Conservation (phyloP, 2,329 filamentous ascomycete species). For the Ramularia endophylla region DNA sequence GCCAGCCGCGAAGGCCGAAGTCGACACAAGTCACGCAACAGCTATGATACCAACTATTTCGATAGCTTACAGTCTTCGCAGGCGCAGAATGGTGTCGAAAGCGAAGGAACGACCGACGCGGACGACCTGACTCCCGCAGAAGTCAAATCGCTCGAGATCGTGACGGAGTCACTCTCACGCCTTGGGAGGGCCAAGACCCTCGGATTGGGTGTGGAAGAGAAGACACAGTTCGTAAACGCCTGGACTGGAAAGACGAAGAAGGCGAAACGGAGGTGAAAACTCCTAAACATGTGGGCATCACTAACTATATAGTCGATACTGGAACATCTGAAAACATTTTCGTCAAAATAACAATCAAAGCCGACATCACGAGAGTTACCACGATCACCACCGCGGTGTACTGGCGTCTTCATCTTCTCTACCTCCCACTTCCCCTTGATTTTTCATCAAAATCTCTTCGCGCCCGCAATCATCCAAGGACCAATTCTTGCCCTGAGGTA, state of each 20-base stretch:
- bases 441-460: neutral
- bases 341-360: no score
- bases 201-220: slow-evolving; percentile 75
- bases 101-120: slow-evolving; percentile 17
- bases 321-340: neutral
- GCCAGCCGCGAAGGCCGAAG: slow-evolving; percentile 19
- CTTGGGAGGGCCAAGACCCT: slow-evolving; percentile 85
- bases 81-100: slow-evolving; percentile 20
- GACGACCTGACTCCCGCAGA: slow-evolving; percentile 49
- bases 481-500: neutral
- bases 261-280: slow-evolving; percentile 6
- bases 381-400: no score
- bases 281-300: neutral
- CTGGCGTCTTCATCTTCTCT: neutral
- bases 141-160: slow-evolving; percentile 64
- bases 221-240: slow-evolving; percentile 71
- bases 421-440: no score
- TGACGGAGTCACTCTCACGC: slow-evolving; percentile 81
- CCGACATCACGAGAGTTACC: no score
- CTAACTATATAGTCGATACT: neutral
- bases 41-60: slow-evolving; percentile 42
- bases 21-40: slow-evolving; percentile 20
- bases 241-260: slow-evolving; percentile 41
- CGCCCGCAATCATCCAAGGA: slow-evolving; percentile 4
- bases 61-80: slow-evolving; percentile 36